A percentile compares a stretch with the other conserved stretches of the same genome.
Evolutionary conservation across 192 early-diverging fungal genomes (phyloP).

Genomic region (Backusella tarrabulga): DNA sequence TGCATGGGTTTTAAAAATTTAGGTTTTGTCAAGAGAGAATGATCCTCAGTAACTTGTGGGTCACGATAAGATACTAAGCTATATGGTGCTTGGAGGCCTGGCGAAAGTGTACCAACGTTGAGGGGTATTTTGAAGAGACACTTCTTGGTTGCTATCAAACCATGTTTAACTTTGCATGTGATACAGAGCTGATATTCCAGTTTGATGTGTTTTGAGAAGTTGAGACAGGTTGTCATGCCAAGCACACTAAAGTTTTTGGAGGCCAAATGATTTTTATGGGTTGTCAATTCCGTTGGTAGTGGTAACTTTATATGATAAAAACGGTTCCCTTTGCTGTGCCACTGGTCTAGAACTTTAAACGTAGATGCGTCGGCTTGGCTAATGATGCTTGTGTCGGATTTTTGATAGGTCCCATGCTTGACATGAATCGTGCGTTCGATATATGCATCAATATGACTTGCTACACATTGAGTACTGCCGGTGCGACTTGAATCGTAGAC

Average conservation of each 20-base stretch:
- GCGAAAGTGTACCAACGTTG: not conserved
- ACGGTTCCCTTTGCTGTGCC: not conserved
- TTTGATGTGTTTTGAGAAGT: constrained; percentile 3
- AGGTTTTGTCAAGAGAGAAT: constrained; percentile 9
- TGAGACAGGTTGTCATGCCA: constrained; percentile 6
- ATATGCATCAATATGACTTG: not conserved
- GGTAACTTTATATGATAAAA: constrained; percentile 5
- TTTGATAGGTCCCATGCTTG: not conserved
- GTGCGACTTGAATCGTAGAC: not conserved
- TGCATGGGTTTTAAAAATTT: constrained; percentile 8
- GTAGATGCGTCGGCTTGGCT: not conserved
- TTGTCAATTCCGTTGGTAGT: not conserved
- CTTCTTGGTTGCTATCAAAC: constrained; percentile 3
- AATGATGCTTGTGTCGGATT: not conserved
- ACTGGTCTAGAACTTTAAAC: not conserved
- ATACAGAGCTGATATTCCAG: not conserved
- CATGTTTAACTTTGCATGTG: not conserved
- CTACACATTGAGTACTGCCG: not conserved
- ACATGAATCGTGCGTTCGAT: not conserved
- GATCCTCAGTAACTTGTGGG: not conserved
- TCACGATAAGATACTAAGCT: constrained; percentile 2
- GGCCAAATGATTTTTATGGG: not conserved
- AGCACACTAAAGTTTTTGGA: constrained; percentile 5
- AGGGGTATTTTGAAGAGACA: constrained; percentile 2
- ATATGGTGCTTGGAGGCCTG: not conserved